phyloP scores from a whole-genome alignment of 1,139 yeast genomes.

The Yamadazyma atmosphaerica region DNA sequence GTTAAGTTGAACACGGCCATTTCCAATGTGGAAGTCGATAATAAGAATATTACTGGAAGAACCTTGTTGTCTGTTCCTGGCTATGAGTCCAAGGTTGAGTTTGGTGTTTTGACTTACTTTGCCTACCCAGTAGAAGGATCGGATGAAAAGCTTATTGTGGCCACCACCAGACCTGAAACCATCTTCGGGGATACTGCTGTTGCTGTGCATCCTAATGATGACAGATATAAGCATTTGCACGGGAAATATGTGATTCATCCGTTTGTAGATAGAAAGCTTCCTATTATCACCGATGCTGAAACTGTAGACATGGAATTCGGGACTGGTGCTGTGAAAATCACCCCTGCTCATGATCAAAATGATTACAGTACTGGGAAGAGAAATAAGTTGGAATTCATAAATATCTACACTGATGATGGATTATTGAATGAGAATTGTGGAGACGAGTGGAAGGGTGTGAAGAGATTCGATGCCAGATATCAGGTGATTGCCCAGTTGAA shows the following conservation, averaged over 20 bases:
- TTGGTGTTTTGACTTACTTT: slow-evolving; percentile 93
- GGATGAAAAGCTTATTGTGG: slow-evolving; percentile 88
- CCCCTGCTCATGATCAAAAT: slow-evolving; percentile 97
- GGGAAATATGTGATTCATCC: slow-evolving; percentile 94
- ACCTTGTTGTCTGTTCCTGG: slow-evolving; percentile 85
- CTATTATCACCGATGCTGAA: slow-evolving; percentile 85
- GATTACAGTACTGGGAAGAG: slow-evolving; percentile 97
- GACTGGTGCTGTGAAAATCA: slow-evolving; percentile 99
- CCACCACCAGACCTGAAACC: slow-evolving; percentile 99
- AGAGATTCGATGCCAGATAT: slow-evolving; percentile 92
- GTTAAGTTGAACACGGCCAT: slow-evolving; percentile 92
- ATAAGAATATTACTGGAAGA: slow-evolving; percentile 82
- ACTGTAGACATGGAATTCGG: slow-evolving; percentile 99
- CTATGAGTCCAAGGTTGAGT: slow-evolving; percentile 86
- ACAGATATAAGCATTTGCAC: slow-evolving; percentile 89
- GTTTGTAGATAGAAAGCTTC: slow-evolving; percentile 79
- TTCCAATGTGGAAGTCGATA: slow-evolving; percentile 94
- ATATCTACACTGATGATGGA: slow-evolving; percentile 92
- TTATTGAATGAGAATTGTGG: slow-evolving; percentile 90
- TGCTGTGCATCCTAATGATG: slow-evolving; percentile 95
- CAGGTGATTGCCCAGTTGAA: slow-evolving; percentile 80
- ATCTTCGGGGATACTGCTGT: slow-evolving; percentile 97
- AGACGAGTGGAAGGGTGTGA: slow-evolving; percentile 78
- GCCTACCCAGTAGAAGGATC: slow-evolving; percentile 87
- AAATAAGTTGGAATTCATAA: slow-evolving; percentile 82